Percentiles rank a stretch among this genome's conserved stretches.
These are phyloP conservation scores for Lantana camara DNA, from an alignment of 257 asterid species.

Conservation along the genomic window DNA sequence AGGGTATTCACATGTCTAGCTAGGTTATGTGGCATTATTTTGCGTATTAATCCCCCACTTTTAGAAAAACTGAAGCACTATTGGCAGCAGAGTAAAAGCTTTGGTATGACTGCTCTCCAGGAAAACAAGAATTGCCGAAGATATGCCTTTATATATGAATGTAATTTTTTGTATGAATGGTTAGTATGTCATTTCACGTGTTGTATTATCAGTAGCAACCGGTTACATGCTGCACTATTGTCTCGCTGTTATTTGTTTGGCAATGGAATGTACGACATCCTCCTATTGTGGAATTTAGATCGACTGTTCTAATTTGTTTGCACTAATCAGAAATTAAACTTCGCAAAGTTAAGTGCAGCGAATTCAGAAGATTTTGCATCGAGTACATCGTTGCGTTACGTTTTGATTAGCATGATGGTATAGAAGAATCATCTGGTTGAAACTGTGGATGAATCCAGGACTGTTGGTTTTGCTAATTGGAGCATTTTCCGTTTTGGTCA, in stretches of 20 bases:
- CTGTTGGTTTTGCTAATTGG: no score
- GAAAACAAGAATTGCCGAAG: slow-evolving; percentile 13
- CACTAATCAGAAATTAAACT: slow-evolving; percentile 18
- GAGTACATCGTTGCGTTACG: not conserved
- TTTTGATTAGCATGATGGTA: no score
- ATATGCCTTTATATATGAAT: slow-evolving; percentile 35
- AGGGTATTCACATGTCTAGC: slow-evolving; percentile 64
- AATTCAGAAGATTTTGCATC: not conserved
- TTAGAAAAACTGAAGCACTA: slow-evolving; percentile 20
- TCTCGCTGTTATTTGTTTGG: slow-evolving; percentile 38
- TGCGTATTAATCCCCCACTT: slow-evolving; percentile 31
- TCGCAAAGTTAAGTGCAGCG: slow-evolving; percentile 2
- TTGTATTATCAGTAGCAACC: slow-evolving; percentile 40
- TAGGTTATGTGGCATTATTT: no score
- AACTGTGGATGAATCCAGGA: no score
- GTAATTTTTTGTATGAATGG: slow-evolving; percentile 51
- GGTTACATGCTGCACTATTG: slow-evolving; percentile 29
- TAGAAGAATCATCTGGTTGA: no score
- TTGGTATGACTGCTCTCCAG: slow-evolving; percentile 16
- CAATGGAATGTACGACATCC: slow-evolving; percentile 36
- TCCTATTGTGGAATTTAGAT: slow-evolving; percentile 32
- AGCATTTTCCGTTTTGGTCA: no score
- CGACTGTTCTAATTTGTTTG: slow-evolving; percentile 34
- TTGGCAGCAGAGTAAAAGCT: slow-evolving; percentile 29
- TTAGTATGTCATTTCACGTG: slow-evolving; percentile 40